These are phyloP conservation scores for Trametes sp. DNA, from an alignment of 1,284 basidiomycete genomes.

Conservation along the genomic window DNA sequence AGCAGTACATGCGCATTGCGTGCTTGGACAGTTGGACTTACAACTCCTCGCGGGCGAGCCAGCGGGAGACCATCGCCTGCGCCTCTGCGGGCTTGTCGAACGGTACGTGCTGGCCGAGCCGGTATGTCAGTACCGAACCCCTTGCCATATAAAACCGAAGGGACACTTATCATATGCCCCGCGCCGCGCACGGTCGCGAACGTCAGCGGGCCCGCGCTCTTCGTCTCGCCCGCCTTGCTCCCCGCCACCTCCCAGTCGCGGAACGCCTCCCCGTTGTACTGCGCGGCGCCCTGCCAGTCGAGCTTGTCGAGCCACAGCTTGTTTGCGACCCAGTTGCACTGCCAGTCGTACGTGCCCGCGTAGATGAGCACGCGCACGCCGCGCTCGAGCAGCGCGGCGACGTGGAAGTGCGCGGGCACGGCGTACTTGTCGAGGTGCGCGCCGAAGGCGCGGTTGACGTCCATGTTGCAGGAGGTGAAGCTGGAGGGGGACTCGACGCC, in stretches of 20 bases:
- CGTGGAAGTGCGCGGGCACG: slow-evolving; percentile 68
- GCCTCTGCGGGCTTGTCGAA: slow-evolving; percentile 72
- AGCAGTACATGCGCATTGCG: too few species aligned
- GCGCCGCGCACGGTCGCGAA: slow-evolving; percentile 71
- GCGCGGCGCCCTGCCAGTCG: slow-evolving; percentile 70
- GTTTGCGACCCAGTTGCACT: slow-evolving; percentile 83
- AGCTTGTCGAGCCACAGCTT: slow-evolving; percentile 77
- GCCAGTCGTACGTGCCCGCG: slow-evolving; percentile 82
- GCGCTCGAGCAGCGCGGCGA: slow-evolving; percentile 76
- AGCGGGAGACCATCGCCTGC: slow-evolving; percentile 63
- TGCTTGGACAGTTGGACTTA: too few species aligned
- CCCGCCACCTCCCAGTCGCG: slow-evolving; percentile 67
- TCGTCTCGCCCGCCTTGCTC: slow-evolving; percentile 67
- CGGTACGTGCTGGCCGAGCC: slow-evolving; percentile 54
- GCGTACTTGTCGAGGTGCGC: slow-evolving; percentile 67
- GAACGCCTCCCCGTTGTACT: slow-evolving; percentile 59
- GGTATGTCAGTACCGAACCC: slow-evolving; percentile 34
- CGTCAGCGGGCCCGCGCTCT: slow-evolving; percentile 64
- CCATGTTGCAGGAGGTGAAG: slow-evolving; percentile 63
- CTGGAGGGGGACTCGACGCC: slow-evolving; percentile 63
- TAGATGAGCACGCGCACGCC: slow-evolving; percentile 78
- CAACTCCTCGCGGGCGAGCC: slow-evolving; percentile 56
- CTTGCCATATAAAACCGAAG: slow-evolving; percentile 20
- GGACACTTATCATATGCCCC: slow-evolving; percentile 74
- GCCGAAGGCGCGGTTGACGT: slow-evolving; percentile 58